A percentile compares a stretch with the other conserved stretches of the same genome.
These are phyloP conservation scores for Blastomyces emzantsi DNA, from an alignment of 2,329 filamentous ascomycete genomes.

Conservation along the genomic window DNA sequence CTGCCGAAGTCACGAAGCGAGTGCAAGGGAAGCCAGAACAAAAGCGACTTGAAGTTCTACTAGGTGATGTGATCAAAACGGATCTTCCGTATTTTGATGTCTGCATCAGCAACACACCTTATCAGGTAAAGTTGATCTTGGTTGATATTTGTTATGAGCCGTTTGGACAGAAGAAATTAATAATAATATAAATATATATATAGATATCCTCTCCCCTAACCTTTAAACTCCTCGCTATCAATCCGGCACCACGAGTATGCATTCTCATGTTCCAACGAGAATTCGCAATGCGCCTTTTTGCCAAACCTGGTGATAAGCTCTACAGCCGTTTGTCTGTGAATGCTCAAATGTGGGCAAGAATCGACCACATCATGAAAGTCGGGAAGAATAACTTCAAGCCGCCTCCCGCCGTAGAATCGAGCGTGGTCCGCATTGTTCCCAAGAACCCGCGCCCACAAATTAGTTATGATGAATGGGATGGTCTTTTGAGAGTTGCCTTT, in stretches of 20 bases:
- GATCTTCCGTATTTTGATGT: conserved; percentile 71
- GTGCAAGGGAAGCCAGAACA: conserved; percentile 82
- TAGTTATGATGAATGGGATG: conserved; percentile 92
- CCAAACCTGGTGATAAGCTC: conserved; percentile 75
- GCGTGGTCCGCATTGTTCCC: conserved; percentile 80
- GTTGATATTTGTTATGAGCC: too few relatives aligned
- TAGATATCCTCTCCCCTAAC: conserved; percentile 85
- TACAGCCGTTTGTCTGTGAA: conserved; percentile 91
- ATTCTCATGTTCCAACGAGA: conserved; percentile 97
- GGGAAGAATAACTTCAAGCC: conserved; percentile 95
- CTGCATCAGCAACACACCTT: conserved; percentile 70
- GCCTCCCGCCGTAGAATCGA: conserved; percentile 84
- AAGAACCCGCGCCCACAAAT: conserved; percentile 80
- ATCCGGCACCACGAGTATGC: conserved; percentile 69
- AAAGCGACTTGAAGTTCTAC: conserved; percentile 74
- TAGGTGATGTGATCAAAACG: conserved; percentile 92
- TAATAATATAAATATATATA: conserved; percentile 26
- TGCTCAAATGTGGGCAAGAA: conserved; percentile 80
- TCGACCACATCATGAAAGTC: conserved; percentile 74
- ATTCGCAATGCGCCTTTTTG: conserved; percentile 83
- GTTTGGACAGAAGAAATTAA: not conserved
- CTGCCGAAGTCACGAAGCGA: conserved; percentile 85
- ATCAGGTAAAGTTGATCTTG: conserved; percentile 42
- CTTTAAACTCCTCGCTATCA: conserved; percentile 77
- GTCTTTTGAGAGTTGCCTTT: conserved; percentile 72